phyloP scores from a whole-genome alignment of 176 grass and related monocot genomes.

The Phragmites australis region DNA sequence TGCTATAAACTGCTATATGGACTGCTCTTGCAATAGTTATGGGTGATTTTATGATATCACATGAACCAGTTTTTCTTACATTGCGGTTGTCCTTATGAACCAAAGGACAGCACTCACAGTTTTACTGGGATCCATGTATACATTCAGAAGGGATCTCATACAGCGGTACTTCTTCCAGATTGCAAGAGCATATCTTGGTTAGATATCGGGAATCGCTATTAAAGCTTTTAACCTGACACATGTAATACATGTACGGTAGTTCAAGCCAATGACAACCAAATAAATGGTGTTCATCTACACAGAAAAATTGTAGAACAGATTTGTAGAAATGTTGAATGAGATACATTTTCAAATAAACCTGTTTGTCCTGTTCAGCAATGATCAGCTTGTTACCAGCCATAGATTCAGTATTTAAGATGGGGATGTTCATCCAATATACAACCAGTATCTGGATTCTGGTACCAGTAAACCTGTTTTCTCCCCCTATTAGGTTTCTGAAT shows the following conservation, averaged over 20 bases:
- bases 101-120: conserved; percentile 50
- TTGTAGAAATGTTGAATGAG: not conserved
- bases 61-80: no score
- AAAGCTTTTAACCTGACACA: conserved; percentile 76
- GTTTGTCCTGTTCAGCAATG: no score
- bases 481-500: not conserved
- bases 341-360: not conserved
- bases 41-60: no score
- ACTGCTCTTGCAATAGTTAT: no score
- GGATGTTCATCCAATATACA: not conserved
- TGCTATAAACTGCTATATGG: no score
- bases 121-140: conserved; percentile 81
- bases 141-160: conserved; percentile 82
- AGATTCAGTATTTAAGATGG: not conserved
- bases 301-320: not conserved
- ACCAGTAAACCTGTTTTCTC: not conserved
- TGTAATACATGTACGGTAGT: not conserved
- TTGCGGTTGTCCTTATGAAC: not conserved
- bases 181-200: conserved; percentile 56
- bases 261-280: not conserved
- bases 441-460: not conserved
- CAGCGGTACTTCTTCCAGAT: conserved; percentile 80
- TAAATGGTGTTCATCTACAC: not conserved
- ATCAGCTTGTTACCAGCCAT: not conserved
- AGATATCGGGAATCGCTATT: conserved; percentile 76